These are phyloP conservation scores for Nemania diffusa DNA, from an alignment of 2,329 filamentous ascomycete genomes.

Conservation along the genomic window DNA sequence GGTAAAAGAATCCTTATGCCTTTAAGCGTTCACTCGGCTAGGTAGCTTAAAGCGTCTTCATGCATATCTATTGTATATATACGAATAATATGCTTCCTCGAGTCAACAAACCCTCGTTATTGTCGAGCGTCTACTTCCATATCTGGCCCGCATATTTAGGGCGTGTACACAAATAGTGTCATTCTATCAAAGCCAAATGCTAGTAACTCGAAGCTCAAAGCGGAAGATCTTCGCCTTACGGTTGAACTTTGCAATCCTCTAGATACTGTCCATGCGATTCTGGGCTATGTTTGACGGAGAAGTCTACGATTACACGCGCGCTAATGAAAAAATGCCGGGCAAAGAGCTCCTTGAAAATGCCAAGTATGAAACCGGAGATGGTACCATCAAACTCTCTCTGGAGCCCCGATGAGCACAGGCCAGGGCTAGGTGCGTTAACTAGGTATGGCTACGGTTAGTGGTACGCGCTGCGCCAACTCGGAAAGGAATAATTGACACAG, in stretches of 20 bases:
- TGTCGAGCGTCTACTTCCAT: too few relatives aligned
- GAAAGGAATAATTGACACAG: background rate
- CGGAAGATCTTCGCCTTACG: too few relatives aligned
- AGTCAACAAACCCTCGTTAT: too few relatives aligned
- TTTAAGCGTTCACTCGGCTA: too few relatives aligned
- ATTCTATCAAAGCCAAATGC: too few relatives aligned
- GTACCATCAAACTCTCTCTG: background rate
- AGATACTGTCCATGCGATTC: background rate
- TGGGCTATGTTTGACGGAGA: background rate
- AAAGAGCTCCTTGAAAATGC: background rate
- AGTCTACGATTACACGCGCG: background rate
- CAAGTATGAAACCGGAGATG: background rate
- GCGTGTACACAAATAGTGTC: too few relatives aligned
- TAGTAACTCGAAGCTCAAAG: too few relatives aligned
- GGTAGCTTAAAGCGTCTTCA: too few relatives aligned
- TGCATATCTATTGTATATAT: too few relatives aligned
- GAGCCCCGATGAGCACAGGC: background rate
- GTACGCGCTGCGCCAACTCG: background rate
- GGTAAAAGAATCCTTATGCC: conserved; percentile 7
- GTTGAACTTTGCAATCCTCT: background rate
- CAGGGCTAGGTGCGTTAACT: background rate
- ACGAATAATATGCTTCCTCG: too few relatives aligned
- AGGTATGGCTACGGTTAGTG: background rate
- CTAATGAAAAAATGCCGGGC: background rate
- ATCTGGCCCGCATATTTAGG: too few relatives aligned